Evolutionary conservation across 106 monocot genomes (phyloP).

Genomic region (Allium sativum): DNA sequence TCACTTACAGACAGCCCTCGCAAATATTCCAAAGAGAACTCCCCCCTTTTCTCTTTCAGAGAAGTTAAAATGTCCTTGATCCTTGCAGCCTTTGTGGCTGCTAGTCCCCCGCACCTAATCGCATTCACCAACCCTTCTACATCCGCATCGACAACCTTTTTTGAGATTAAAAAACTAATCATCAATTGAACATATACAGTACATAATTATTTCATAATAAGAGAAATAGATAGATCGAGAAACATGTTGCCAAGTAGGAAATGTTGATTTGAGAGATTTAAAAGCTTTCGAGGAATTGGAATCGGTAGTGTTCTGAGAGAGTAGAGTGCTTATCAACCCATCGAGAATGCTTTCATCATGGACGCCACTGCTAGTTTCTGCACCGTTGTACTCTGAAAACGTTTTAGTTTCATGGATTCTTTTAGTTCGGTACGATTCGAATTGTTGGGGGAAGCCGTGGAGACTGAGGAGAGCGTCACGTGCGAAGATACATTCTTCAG

Average conservation of each 20-base stretch:
- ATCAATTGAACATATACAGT: background rate
- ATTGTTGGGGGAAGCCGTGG: slow-evolving; percentile 70
- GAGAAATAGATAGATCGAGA: background rate
- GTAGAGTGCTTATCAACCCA: slow-evolving; percentile 56
- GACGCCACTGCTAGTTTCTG: slow-evolving; percentile 3
- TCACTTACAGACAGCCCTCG: slow-evolving; percentile 36
- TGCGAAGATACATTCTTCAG: slow-evolving; percentile 52
- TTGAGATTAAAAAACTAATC: background rate
- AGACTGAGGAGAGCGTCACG: slow-evolving; percentile 52
- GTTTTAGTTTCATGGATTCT: background rate
- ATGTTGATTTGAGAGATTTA: slow-evolving; percentile 49
- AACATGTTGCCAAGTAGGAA: slow-evolving; percentile 36
- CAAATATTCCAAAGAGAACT: slow-evolving; percentile 50
- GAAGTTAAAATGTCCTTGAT: slow-evolving; percentile 43
- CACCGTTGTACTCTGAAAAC: background rate
- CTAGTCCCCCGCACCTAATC: slow-evolving; percentile 67
- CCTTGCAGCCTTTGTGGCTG: slow-evolving; percentile 51
- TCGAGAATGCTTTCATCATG: slow-evolving; percentile 35
- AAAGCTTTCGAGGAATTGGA: slow-evolving; percentile 57
- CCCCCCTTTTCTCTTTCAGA: slow-evolving; percentile 32
- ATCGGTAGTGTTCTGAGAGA: slow-evolving; percentile 90
- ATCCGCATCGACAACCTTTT: slow-evolving; percentile 52
- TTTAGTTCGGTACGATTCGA: slow-evolving; percentile 25
- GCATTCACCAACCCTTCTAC: slow-evolving; percentile 35
- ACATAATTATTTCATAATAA: too few relatives aligned